phyloP scores from a whole-genome alignment of 1,284 basidiomycete genomes.

The Heterobasidion parviporum region DNA sequence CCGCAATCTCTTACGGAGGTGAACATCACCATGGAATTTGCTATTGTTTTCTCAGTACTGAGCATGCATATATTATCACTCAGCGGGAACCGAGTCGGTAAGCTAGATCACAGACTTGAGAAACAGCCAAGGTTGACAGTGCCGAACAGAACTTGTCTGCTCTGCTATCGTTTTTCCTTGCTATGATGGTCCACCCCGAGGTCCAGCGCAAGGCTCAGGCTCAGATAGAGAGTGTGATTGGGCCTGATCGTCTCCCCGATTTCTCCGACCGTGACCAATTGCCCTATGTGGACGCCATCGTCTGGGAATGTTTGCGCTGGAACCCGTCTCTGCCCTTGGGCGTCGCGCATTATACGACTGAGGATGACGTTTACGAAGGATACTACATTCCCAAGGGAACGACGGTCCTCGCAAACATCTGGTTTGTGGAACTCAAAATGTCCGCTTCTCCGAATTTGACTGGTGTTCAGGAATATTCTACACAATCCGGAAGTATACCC shows the following conservation, averaged over 20 bases:
- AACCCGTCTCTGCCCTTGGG: conserved; percentile 17
- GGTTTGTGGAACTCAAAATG: background rate
- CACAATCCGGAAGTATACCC: background rate
- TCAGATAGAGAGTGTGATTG: conserved; percentile 31
- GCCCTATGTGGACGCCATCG: conserved; percentile 30
- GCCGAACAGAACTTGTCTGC: conserved; percentile 19
- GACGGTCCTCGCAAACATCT: conserved; percentile 19
- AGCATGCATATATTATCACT: background rate
- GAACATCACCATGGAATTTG: background rate
- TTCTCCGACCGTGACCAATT: conserved; percentile 25
- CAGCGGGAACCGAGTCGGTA: background rate
- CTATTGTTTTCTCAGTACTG: background rate
- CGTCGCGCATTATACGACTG: background rate
- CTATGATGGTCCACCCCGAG: conserved; percentile 29
- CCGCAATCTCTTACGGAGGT: background rate
- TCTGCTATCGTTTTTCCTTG: conserved; percentile 23
- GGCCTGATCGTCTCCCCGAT: conserved; percentile 24
- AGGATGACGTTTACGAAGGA: conserved; percentile 24
- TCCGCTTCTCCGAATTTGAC: background rate
- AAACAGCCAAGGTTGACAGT: conserved; percentile 3
- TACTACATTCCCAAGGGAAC: conserved; percentile 25
- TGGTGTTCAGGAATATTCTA: background rate
- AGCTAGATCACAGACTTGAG: background rate
- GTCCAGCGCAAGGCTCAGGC: conserved; percentile 28
- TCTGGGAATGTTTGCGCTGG: conserved; percentile 33